These are phyloP conservation scores for Chamaecyparis obtusa DNA, from an alignment of 75 land plant species.

Conservation along the genomic window DNA sequence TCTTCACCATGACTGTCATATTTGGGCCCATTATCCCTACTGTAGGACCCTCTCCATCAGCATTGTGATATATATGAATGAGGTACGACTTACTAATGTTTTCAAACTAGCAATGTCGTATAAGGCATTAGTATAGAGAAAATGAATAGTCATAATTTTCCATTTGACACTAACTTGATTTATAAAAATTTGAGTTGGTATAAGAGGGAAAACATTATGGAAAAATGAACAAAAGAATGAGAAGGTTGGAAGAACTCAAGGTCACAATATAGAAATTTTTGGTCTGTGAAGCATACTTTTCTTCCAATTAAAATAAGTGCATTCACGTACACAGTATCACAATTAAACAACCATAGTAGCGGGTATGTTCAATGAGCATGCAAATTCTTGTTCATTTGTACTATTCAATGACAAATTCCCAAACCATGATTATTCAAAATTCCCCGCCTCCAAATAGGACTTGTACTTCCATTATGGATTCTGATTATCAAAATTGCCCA, in stretches of 20 bases:
- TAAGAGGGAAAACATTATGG: neutral
- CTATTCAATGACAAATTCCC: neutral
- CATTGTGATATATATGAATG: too few species aligned
- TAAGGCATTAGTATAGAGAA: neutral
- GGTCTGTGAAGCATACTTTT: neutral
- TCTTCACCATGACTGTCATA: too few species aligned
- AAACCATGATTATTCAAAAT: neutral
- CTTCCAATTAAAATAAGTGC: neutral
- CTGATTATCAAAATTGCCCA: slow-evolving; percentile 1
- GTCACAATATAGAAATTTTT: neutral
- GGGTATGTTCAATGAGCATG: neutral
- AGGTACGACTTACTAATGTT: too few species aligned
- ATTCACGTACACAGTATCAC: neutral
- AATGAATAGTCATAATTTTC: neutral
- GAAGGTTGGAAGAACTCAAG: neutral
- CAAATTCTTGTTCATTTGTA: neutral
- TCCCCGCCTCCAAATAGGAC: neutral
- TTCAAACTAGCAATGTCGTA: slow-evolving; percentile 33
- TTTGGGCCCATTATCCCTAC: too few species aligned
- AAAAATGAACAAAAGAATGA: neutral
- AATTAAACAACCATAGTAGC: neutral
- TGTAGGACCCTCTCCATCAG: too few species aligned
- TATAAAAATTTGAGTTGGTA: neutral
- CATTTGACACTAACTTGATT: neutral
- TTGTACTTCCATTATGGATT: neutral